These are phyloP conservation scores for Jamesozyma rosinii DNA, from an alignment of 805 yeast species.

Conservation along the genomic window DNA sequence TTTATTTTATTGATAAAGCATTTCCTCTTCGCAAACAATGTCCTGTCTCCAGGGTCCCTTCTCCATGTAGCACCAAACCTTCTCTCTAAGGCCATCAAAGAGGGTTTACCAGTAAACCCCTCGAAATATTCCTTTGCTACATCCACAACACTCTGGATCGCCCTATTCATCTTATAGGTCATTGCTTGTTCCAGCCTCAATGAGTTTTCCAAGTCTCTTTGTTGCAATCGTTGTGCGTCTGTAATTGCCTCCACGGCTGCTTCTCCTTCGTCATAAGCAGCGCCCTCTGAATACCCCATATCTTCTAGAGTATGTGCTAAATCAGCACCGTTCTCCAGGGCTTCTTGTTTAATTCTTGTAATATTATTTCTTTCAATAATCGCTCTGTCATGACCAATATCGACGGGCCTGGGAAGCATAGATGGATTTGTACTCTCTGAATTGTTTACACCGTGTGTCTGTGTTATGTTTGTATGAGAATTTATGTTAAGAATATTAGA, in stretches of 20 bases:
- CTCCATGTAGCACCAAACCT: slow-evolving; percentile 27
- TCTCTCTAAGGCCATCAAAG: slow-evolving; percentile 21
- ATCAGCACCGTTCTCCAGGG: background rate
- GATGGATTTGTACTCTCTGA: background rate
- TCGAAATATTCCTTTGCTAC: slow-evolving; percentile 26
- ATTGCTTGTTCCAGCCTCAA: slow-evolving; percentile 4
- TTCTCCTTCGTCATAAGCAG: background rate
- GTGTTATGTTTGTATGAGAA: background rate
- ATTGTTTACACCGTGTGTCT: background rate
- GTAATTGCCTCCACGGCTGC: background rate
- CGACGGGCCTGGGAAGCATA: background rate
- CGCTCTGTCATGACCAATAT: background rate
- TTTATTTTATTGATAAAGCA: slow-evolving; percentile 20
- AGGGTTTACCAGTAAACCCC: slow-evolving; percentile 24
- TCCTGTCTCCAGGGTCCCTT: slow-evolving; percentile 20
- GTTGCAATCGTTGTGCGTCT: background rate
- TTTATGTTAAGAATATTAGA: background rate
- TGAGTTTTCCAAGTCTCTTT: background rate
- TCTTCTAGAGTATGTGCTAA: background rate
- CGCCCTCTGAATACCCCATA: background rate
- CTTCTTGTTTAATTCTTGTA: background rate
- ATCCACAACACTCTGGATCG: slow-evolving; percentile 20
- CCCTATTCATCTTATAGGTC: slow-evolving; percentile 19
- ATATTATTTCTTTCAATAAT: background rate
- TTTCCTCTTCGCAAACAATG: slow-evolving; percentile 24